Evolutionary conservation across 768 basidiomycete species (phyloP).

Genomic region (Dentipellis sp.): DNA sequence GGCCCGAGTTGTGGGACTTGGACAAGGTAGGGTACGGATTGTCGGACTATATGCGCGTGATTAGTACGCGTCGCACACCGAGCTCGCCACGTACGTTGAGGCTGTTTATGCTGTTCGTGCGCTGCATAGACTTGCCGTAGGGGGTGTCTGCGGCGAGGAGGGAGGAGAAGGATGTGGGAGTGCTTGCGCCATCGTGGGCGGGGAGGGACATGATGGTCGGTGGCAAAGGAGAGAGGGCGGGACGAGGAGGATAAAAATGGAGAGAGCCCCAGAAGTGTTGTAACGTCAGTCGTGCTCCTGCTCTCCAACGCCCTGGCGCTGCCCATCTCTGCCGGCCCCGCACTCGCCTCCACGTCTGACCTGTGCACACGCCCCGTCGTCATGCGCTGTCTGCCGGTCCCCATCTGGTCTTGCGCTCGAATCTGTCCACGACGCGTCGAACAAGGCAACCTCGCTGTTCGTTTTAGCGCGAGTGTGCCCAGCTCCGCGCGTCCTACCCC

Average conservation of each 20-base stretch:
- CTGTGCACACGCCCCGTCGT: too few relatives aligned
- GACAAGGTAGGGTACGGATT: background rate
- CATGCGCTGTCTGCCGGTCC: too few relatives aligned
- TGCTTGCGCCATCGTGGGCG: background rate
- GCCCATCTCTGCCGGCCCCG: too few relatives aligned
- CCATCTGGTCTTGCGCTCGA: too few relatives aligned
- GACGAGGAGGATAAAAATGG: background rate
- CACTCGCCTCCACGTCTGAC: too few relatives aligned
- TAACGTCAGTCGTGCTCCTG: too few relatives aligned
- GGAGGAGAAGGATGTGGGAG: background rate
- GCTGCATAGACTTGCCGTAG: background rate
- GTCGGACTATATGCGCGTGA: background rate
- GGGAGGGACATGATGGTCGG: background rate
- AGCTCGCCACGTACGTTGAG: background rate
- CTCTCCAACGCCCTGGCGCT: too few relatives aligned
- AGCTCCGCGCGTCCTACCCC: too few relatives aligned
- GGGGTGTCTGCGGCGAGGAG: background rate
- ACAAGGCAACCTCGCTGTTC: too few relatives aligned
- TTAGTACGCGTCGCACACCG: background rate
- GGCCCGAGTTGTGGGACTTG: background rate
- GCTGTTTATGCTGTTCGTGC: constrained; percentile 1
- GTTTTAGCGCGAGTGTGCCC: too few relatives aligned
- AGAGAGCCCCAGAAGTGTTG: background rate
- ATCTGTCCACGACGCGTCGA: too few relatives aligned
- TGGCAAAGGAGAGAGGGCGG: background rate